A percentile compares a stretch with the other conserved stretches of the same genome.
Evolutionary conservation across 345 rosid genomes (phyloP).

Genomic region (Xanthoceras sorbifolium): DNA sequence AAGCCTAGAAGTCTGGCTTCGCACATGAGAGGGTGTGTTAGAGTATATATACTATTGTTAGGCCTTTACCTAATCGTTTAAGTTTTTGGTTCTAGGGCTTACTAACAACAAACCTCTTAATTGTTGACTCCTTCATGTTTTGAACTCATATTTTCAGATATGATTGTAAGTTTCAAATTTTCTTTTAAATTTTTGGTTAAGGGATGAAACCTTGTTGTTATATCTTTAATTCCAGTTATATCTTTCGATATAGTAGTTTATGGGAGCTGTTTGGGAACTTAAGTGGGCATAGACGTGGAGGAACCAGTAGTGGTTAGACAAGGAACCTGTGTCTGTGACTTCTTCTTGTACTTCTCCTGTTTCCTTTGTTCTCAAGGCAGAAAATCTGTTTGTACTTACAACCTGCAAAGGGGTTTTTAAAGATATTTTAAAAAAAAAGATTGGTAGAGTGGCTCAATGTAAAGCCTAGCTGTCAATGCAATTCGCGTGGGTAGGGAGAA

Average conservation of each 20-base stretch:
- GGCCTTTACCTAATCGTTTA: too few relatives aligned
- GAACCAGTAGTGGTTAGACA: not conserved
- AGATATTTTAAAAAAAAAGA: not conserved
- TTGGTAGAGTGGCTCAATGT: not conserved
- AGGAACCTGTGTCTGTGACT: not conserved
- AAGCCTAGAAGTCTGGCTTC: too few relatives aligned
- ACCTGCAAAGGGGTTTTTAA: not conserved
- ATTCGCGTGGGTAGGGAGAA: not conserved
- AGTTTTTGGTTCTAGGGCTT: too few relatives aligned
- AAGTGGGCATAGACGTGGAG: not conserved
- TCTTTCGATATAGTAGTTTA: not conserved
- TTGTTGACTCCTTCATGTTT: too few relatives aligned
- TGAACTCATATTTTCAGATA: not conserved
- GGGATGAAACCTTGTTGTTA: not conserved
- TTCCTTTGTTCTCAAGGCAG: not conserved
- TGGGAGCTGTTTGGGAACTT: not conserved
- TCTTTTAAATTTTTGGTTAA: not conserved
- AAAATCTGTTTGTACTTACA: not conserved
- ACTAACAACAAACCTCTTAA: too few relatives aligned
- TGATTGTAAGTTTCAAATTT: not conserved
- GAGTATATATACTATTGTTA: too few relatives aligned
- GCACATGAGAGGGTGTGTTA: too few relatives aligned
- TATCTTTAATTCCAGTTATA: not conserved
- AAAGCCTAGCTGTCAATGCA: not conserved
- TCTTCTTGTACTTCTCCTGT: not conserved